Conservation (phyloP, 164 flowering plant genomes). For the Litsea cubeba region DNA sequence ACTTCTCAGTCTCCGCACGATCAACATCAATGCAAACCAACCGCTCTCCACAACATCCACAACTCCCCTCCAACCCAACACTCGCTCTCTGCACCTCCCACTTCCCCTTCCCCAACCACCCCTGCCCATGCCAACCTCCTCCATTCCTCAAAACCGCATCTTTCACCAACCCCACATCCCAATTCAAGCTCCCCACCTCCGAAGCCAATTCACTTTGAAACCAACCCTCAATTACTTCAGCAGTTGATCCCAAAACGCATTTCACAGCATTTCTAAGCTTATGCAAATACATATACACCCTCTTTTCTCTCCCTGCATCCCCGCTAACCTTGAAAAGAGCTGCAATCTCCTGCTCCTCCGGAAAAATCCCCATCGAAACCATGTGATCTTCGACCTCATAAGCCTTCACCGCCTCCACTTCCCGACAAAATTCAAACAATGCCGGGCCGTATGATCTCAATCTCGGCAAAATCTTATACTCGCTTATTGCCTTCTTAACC, state of each 20-base stretch:
- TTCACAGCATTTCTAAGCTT: slow-evolving; percentile 56
- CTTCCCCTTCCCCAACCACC: slow-evolving; percentile 78
- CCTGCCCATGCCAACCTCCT: slow-evolving; percentile 93
- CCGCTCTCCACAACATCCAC: slow-evolving; percentile 47
- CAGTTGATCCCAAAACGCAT: slow-evolving; percentile 44
- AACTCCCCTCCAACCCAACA: slow-evolving; percentile 39
- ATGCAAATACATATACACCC: slow-evolving; percentile 72
- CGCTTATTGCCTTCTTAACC: slow-evolving; percentile 40
- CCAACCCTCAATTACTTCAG: slow-evolving; percentile 58
- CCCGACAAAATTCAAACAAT: slow-evolving; percentile 55
- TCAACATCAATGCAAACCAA: slow-evolving; percentile 77
- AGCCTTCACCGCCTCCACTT: slow-evolving; percentile 54
- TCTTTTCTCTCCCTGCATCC: slow-evolving; percentile 37
- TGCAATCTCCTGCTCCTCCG: slow-evolving; percentile 60
- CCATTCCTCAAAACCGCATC: slow-evolving; percentile 58
- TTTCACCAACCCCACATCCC: slow-evolving; percentile 32
- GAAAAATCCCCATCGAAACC: slow-evolving; percentile 31
- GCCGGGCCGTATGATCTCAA: slow-evolving; percentile 68
- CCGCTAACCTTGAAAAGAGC: slow-evolving; percentile 61
- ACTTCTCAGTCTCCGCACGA: slow-evolving; percentile 59
- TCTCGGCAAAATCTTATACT: slow-evolving; percentile 33
- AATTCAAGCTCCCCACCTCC: slow-evolving; percentile 27
- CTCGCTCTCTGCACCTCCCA: slow-evolving; percentile 49
- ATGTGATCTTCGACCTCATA: slow-evolving; percentile 73
- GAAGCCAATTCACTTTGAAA: slow-evolving; percentile 40